Conservation (phyloP, 495 filamentous ascomycete genomes). For the Collariella sp. region DNA sequence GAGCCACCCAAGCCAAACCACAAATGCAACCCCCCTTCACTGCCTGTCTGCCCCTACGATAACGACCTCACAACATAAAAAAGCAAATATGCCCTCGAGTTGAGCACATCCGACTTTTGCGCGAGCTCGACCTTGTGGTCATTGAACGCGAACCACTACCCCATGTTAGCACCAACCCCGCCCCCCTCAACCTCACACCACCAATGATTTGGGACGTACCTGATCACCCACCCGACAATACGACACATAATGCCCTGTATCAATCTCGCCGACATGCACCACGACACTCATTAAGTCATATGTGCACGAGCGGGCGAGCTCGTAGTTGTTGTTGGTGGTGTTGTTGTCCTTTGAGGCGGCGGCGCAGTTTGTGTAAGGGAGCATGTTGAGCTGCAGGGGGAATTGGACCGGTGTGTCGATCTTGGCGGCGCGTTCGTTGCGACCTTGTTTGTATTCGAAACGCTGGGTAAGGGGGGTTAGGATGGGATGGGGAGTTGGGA, state of each 20-base stretch:
- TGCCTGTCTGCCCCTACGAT: conserved; percentile 25
- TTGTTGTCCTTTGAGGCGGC: too few species aligned
- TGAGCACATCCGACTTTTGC: conserved; percentile 67
- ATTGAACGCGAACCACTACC: conserved; percentile 82
- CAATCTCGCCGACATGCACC: conserved; percentile 79
- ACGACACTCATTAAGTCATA: conserved; percentile 82
- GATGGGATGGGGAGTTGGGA: not conserved
- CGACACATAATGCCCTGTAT: conserved; percentile 81
- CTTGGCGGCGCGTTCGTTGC: conserved; percentile 57
- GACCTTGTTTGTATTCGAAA: conserved; percentile 62
- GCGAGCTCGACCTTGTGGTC: conserved; percentile 81
- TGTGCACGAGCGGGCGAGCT: conserved; percentile 47
- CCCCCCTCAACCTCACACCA: not conserved
- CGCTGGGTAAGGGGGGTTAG: conserved; percentile 41
- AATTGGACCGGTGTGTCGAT: conserved; percentile 74
- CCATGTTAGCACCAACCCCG: not conserved
- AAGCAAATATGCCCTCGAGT: conserved; percentile 73
- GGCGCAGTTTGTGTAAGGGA: conserved; percentile 68
- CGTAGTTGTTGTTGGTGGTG: conserved; percentile 37
- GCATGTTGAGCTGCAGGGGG: conserved; percentile 78
- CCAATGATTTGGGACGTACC: conserved; percentile 36
- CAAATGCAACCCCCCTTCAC: not conserved
- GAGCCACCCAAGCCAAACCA: not conserved
- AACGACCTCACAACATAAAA: conserved; percentile 72
- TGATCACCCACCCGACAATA: conserved; percentile 72